phyloP scores from a whole-genome alignment of 2,329 filamentous ascomycete genomes.

The Biscogniauxia marginata region DNA sequence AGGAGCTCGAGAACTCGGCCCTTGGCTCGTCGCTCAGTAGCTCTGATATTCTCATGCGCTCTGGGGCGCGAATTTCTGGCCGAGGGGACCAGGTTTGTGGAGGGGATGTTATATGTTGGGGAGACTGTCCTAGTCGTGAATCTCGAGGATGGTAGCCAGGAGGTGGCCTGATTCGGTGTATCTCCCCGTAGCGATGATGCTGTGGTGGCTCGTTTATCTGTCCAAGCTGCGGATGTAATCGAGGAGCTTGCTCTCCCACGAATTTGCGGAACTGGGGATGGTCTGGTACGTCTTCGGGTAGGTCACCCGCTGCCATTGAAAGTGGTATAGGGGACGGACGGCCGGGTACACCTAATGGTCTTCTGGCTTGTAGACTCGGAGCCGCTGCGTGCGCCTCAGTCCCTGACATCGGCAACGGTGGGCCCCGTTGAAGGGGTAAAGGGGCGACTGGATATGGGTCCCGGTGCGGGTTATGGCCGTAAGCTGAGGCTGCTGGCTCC shows the following conservation, averaged over 20 bases:
- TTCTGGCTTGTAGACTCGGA: slow-evolving; percentile 17
- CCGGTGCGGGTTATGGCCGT: slow-evolving; percentile 19
- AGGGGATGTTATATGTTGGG: slow-evolving; percentile 16
- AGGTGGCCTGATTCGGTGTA: slow-evolving; percentile 16
- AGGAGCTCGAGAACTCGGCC: slow-evolving; percentile 12
- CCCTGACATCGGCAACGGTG: slow-evolving; percentile 17
- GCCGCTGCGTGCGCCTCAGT: slow-evolving; percentile 13
- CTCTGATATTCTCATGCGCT: slow-evolving; percentile 33
- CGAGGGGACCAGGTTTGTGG: slow-evolving; percentile 23
- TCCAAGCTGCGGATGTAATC: slow-evolving; percentile 14
- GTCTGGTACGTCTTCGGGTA: slow-evolving; percentile 21
- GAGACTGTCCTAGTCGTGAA: slow-evolving; percentile 15
- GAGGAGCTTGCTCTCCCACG: slow-evolving; percentile 16
- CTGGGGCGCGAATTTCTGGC: slow-evolving; percentile 24
- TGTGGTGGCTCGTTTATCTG: slow-evolving; percentile 14
- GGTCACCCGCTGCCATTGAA: slow-evolving; percentile 20
- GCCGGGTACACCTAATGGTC: slow-evolving; percentile 12
- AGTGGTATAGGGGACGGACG: slow-evolving; percentile 19
- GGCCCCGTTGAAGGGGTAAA: slow-evolving; percentile 18
- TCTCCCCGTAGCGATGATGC: slow-evolving; percentile 16
- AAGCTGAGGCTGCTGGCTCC: slow-evolving; percentile 17
- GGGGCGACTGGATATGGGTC: slow-evolving; percentile 21
- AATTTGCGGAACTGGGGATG: slow-evolving; percentile 18
- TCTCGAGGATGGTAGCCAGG: slow-evolving; percentile 19
- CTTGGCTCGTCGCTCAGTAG: slow-evolving; percentile 28